phyloP scores from a whole-genome alignment of 345 rosid genomes.

The Excoecaria cochinchinensis region DNA sequence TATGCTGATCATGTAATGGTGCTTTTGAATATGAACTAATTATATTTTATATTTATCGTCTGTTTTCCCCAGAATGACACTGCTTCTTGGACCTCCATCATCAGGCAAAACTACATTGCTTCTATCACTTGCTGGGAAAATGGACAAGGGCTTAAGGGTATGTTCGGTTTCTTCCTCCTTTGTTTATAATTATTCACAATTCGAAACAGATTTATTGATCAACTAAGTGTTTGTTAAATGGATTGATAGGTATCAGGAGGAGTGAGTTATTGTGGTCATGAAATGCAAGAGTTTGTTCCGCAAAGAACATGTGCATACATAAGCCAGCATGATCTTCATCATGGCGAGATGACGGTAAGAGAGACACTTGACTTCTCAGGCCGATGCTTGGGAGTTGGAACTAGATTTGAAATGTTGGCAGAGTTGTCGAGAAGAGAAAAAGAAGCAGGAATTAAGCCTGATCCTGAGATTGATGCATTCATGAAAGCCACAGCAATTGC shows the following conservation, averaged over 20 bases:
- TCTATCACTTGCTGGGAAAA: conserved; percentile 47
- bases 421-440: conserved; percentile 54
- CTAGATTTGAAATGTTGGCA: conserved; percentile 39
- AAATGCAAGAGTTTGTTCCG: conserved; percentile 49
- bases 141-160: conserved; percentile 41
- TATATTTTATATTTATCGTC: not conserved
- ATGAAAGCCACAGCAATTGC: conserved; percentile 58
- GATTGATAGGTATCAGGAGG: conserved; percentile 40
- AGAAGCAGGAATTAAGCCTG: conserved; percentile 51
- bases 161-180: conserved; percentile 3
- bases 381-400: conserved; percentile 60
- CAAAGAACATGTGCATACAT: conserved; percentile 61
- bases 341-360: conserved; percentile 64
- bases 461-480: conserved; percentile 62
- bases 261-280: conserved; percentile 51
- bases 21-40: not conserved
- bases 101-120: conserved; percentile 62
- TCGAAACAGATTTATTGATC: not conserved
- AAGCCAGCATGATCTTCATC: conserved; percentile 63
- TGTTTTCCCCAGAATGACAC: conserved; percentile 43
- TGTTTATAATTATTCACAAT: not conserved
- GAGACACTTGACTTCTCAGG: conserved; percentile 59
- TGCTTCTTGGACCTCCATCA: conserved; percentile 65
- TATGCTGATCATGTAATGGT: too few relatives aligned
- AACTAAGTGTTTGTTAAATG: too few relatives aligned